phyloP scores from a whole-genome alignment of 2,329 filamentous ascomycete species.

The Cytospora schulzeri region DNA sequence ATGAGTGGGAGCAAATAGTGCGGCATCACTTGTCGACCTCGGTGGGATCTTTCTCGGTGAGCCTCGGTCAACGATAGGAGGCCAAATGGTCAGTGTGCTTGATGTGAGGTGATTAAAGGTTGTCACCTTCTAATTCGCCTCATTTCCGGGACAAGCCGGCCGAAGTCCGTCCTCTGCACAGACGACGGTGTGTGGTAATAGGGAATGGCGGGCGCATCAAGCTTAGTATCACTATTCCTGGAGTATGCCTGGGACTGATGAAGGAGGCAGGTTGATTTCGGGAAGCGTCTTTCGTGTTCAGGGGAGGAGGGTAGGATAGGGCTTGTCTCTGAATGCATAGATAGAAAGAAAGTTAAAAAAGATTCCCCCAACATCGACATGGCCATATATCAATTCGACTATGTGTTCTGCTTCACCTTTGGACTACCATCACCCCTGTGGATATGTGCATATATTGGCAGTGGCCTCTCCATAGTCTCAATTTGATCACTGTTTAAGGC shows the following conservation, averaged over 20 bases:
- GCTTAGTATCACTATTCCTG: neutral
- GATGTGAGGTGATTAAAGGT: neutral
- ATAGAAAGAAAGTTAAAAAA: slow-evolving; percentile 21
- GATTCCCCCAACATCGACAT: slow-evolving; percentile 22
- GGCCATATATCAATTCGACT: neutral
- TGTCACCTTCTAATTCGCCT: neutral
- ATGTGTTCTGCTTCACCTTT: neutral
- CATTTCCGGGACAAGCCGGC: neutral
- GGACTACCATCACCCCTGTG: too few species aligned
- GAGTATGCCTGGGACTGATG: neutral
- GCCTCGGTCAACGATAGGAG: neutral
- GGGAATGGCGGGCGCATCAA: neutral
- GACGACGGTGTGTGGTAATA: neutral
- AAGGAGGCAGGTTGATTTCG: neutral
- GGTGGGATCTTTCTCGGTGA: neutral
- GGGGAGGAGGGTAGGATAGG: neutral
- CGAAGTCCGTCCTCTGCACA: neutral
- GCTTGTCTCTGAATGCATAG: slow-evolving; percentile 2
- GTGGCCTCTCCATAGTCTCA: neutral
- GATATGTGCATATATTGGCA: neutral
- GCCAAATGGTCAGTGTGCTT: neutral
- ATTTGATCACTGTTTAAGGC: neutral
- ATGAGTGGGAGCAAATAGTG: slow-evolving; percentile 34
- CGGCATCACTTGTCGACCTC: too few species aligned
- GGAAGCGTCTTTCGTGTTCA: slow-evolving; percentile 12